Conservation (phyloP, 2,329 filamentous ascomycete species). For the Colletotrichum gloeosporioides region DNA sequence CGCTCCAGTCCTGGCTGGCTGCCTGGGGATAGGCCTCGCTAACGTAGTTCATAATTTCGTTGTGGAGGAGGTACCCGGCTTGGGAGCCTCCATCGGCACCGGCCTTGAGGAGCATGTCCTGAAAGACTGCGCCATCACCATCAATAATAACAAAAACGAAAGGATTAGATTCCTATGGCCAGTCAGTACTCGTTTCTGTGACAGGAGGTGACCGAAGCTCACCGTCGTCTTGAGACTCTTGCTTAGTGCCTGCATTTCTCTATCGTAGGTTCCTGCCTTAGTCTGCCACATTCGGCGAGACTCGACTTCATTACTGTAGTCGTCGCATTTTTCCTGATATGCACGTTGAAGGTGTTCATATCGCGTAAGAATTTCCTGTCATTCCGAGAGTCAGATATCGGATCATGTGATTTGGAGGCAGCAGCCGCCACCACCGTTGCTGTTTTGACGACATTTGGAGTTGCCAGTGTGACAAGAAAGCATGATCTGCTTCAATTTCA, state of each 20-base stretch:
- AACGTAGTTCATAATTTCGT: constrained; percentile 27
- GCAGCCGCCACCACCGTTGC: not conserved
- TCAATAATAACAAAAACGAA: constrained; percentile 40
- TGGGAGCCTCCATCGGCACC: constrained; percentile 37
- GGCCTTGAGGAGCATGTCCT: constrained; percentile 32
- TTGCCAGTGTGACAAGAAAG: not conserved
- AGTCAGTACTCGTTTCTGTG: not conserved
- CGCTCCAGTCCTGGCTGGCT: constrained; percentile 34
- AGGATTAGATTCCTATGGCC: constrained; percentile 32
- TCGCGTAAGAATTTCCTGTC: constrained; percentile 4
- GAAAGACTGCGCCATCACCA: constrained; percentile 39
- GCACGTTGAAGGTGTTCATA: not conserved
- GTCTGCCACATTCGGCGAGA: constrained; percentile 25
- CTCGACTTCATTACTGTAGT: constrained; percentile 25
- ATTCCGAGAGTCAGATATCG: not conserved
- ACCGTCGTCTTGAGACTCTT: constrained; percentile 15
- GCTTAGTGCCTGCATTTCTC: constrained; percentile 10
- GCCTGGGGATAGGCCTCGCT: constrained; percentile 27
- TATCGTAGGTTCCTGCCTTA: constrained; percentile 8
- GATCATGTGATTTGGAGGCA: not conserved
- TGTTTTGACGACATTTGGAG: not conserved
- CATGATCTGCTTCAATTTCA: not conserved
- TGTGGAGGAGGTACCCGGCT: constrained; percentile 33
- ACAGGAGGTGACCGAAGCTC: not conserved
- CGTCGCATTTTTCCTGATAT: constrained; percentile 21